phyloP scores from a whole-genome alignment of 2,329 filamentous ascomycete species.

The Ascochyta pisi region DNA sequence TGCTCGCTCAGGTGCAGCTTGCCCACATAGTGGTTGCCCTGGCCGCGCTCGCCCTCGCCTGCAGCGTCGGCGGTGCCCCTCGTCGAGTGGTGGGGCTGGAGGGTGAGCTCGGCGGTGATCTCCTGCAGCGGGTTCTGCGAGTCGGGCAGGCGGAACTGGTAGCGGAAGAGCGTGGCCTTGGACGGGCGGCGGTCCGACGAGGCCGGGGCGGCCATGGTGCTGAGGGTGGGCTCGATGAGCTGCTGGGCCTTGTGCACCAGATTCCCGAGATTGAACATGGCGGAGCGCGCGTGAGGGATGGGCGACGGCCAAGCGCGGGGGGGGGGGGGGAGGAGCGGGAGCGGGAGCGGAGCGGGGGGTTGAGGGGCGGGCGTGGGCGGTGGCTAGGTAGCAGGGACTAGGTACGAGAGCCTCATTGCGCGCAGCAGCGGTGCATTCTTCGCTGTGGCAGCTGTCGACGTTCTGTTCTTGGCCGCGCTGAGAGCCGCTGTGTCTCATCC shows the following conservation, averaged over 20 bases:
- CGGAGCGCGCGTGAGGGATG: not conserved
- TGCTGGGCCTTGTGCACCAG: conserved; percentile 96
- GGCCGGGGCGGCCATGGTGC: conserved; percentile 68
- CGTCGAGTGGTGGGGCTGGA: conserved; percentile 69
- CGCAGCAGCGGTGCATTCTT: conserved; percentile 14
- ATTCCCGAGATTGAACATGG: conserved; percentile 67
- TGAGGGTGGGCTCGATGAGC: conserved; percentile 87
- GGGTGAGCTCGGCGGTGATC: conserved; percentile 93
- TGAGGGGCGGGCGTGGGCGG: no score
- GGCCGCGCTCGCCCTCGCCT: conserved; percentile 52
- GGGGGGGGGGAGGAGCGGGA: no score
- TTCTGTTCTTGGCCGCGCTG: conserved; percentile 15
- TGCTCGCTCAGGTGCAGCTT: conserved; percentile 93
- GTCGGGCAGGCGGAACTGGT: conserved; percentile 93
- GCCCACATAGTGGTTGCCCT: conserved; percentile 87
- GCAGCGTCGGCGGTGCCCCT: conserved; percentile 50
- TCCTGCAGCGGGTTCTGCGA: conserved; percentile 93
- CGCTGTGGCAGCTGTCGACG: conserved; percentile 3
- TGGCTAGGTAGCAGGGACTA: conserved; percentile 21
- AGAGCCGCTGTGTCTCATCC: conserved; percentile 12
- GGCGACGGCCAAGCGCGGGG: no score
- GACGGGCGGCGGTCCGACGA: conserved; percentile 79
- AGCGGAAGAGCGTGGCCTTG: conserved; percentile 91
- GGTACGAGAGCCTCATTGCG: conserved; percentile 40
- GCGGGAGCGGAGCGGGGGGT: no score